Conservation (phyloP, 1,284 basidiomycete species). For the Crepidotus sp. region DNA sequence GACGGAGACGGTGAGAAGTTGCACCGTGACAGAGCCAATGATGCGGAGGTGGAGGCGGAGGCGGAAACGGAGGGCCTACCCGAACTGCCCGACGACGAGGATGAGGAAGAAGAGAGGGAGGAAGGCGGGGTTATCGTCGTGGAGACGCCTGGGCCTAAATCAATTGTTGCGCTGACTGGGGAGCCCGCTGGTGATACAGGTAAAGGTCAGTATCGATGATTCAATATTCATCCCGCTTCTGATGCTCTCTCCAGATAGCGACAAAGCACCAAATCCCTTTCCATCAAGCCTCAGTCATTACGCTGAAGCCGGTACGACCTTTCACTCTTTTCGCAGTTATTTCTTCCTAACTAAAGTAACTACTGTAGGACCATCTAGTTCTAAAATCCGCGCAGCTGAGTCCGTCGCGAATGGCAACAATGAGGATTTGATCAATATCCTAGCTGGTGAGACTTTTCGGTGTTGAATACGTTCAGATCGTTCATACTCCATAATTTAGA, state of each 20-base stretch:
- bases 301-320: conserved; percentile 8
- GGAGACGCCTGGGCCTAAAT: conserved; percentile 5
- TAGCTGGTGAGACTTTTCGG: conserved; percentile 17
- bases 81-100: conserved; percentile 16
- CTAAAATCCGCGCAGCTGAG: conserved; percentile 18
- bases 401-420: conserved; percentile 23
- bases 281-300: background rate
- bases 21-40: conserved; percentile 14
- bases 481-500: conserved; percentile 10
- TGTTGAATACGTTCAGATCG: background rate
- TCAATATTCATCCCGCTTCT: conserved; percentile 2
- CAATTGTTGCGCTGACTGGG: conserved; percentile 15
- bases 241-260: conserved; percentile 4
- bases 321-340: background rate
- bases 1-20: conserved; percentile 13
- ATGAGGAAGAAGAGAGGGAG: conserved; percentile 10
- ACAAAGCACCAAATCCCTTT: background rate
- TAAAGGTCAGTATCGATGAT: conserved; percentile 10
- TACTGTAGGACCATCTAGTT: conserved; percentile 2
- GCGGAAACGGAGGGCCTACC: conserved; percentile 11
- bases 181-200: conserved; percentile 14
- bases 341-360: background rate
- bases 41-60: conserved; percentile 18
- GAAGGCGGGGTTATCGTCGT: conserved; percentile 15
- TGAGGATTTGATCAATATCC: conserved; percentile 23